Base-by-base conservation (phyloP, 768 basidiomycete species). In the Trametes cingulata region DNA sequence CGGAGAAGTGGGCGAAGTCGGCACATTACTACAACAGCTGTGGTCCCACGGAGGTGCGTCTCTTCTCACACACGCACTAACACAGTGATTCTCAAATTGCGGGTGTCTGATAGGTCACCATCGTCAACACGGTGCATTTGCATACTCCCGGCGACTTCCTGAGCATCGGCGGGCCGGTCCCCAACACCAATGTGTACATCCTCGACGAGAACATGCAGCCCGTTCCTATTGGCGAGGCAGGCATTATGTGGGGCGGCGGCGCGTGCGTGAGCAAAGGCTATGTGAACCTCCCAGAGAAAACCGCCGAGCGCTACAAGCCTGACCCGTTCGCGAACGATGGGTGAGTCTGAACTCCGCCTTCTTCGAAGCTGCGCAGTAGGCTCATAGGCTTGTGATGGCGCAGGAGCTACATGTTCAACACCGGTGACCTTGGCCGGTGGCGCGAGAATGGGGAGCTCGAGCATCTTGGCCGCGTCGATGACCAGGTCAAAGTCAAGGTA, bases 401-500 rank as follows among this genome's bases (percentile, higher is more conserved):
- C 43, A 59, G 63, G 52, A 58, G 53, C 47, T 63, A 39, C 67
- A 87, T 87, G 85, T 86, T 84, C 68, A 85, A 85, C 62, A 87
- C 85, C 22, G 83, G 84, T 1, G 85, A 85, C 67, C 74, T 87
- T 14, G 83, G 83, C 22, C 75, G 79, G 46, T 85, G 83, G 83
- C 71, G 75, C 42, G 64, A 72, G 6, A 80, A 82, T 58, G 85
- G 85, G 2, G 77, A 77, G 20, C 70, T 87, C 20, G 82, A 85
- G 56, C 82, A 82, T 62, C 76, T 85, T 20, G 85, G 85, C 13
- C 75, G 85, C 35, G 77, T 82, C 35, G 85, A 87, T 64, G 83
- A 86, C 61, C 85, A 86, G 68, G 83, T 86, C 48, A 86, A 86
- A 69, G 76, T 86, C 67, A 84, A 85, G 74, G 81, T 81, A 55